Base-by-base conservation (phyloP, 495 filamentous ascomycete genomes). In the Penicillium bovifimosum region DNA sequence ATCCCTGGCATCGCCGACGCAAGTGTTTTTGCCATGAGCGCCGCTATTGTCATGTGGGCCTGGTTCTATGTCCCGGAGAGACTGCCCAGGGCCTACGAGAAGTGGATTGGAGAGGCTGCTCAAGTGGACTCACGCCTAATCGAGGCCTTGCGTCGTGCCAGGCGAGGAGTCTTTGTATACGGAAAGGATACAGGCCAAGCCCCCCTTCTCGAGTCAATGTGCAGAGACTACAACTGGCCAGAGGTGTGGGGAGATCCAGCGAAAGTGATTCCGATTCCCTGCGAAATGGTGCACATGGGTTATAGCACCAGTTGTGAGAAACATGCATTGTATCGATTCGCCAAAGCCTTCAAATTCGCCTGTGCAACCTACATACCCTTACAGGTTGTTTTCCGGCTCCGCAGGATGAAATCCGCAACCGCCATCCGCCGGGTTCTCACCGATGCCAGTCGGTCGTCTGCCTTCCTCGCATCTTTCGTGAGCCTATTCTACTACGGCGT, bases 281-380 rank as follows among this genome's bases (percentile, higher is more conserved):
- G 91, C 71, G 83, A 90, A 68, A 72, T 96, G 60, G 88, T 96
- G 18, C 91, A 96, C 62, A 88, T 88, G 82, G 87, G 87, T 46
- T 77, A 76, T 51, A 86, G 88, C 18, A 76, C 82, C 2, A 87
- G 69, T 52, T 96, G 91, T 67, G 90, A 96, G 63, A 76, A 74
- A 55, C 88, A 96, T 65, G 88, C 88, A 8, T 40, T 86, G 6
- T 77, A 74, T 27, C 81, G 91, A 16, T 91, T 95, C 65, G 63
- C 65, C 26, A 76, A 78, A 34, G 84, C 88, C 9, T 93, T 90
- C 71, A 77, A 76, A 49, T 87, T 86, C 70, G 83, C 88, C 7
- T 80, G 90, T 67, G 76, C 77, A 14, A 93, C 87, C 38, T 95
- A 96, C 62, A 73, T 95, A 9, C 90, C 90, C 2, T 69, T 96